A percentile compares a stretch with the other conserved stretches of the same genome.
Conservation (phyloP, 2,329 filamentous ascomycete genomes). For the Elsinoe australis region DNA sequence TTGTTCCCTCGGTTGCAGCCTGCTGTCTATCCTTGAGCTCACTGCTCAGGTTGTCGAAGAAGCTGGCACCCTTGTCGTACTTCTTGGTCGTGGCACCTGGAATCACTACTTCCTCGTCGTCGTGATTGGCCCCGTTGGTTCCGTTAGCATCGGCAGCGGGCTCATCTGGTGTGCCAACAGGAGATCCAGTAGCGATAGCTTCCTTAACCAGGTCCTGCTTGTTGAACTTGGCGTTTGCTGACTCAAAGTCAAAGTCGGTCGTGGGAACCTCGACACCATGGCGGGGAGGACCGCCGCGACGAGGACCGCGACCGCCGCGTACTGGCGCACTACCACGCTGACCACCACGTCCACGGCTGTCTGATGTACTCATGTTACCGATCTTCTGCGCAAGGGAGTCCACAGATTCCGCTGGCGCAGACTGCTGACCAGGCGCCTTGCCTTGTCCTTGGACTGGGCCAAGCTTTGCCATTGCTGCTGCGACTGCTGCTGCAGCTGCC, state of each 20-base stretch:
- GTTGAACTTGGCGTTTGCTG: slow-evolving; percentile 81
- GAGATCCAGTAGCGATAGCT: slow-evolving; percentile 70
- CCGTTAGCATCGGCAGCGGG: slow-evolving; percentile 42
- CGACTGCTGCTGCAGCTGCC: slow-evolving; percentile 68
- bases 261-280: slow-evolving; percentile 68
- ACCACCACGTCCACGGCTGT: slow-evolving; percentile 33
- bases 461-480: slow-evolving; percentile 70
- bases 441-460: slow-evolving; percentile 27
- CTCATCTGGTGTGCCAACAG: slow-evolving; percentile 39
- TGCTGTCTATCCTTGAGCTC: slow-evolving; percentile 85
- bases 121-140: slow-evolving; percentile 29
- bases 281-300: slow-evolving; percentile 36
- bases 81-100: slow-evolving; percentile 40
- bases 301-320: slow-evolving; percentile 35
- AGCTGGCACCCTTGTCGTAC: slow-evolving; percentile 84
- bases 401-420: slow-evolving; percentile 40
- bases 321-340: slow-evolving; percentile 27
- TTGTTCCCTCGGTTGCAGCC: slow-evolving; percentile 51
- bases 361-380: slow-evolving; percentile 65
- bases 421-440: slow-evolving; percentile 23
- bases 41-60: slow-evolving; percentile 97
- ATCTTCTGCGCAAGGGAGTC: slow-evolving; percentile 69
- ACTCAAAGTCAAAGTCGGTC: slow-evolving; percentile 86
- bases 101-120: slow-evolving; percentile 39
- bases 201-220: slow-evolving; percentile 83